Conservation (phyloP, 2,329 filamentous ascomycete genomes). For the Macrophomina phaseolina region DNA sequence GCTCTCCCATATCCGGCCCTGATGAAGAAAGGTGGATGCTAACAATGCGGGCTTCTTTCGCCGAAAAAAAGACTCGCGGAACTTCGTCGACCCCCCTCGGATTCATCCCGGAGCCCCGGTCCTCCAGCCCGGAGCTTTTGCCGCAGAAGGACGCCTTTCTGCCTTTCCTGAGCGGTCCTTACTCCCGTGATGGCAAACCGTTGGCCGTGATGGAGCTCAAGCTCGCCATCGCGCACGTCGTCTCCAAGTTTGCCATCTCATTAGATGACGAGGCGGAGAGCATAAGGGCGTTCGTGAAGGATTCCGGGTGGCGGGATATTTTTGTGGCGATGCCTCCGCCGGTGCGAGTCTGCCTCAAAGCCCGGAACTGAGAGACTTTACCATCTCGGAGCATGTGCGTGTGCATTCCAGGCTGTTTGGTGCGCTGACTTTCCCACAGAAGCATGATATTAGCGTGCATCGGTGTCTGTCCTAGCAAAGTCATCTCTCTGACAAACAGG, state of each 20-base stretch:
- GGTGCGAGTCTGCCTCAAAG: not conserved
- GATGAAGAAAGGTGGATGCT: too few species aligned
- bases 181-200: conserved; percentile 75
- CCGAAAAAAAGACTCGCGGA: not conserved
- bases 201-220: conserved; percentile 72
- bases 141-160: conserved; percentile 37
- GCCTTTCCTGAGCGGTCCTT: conserved; percentile 61
- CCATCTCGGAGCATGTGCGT: too few species aligned
- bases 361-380: not conserved
- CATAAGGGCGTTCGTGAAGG: not conserved
- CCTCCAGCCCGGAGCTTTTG: conserved; percentile 39
- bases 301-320: conserved; percentile 3
- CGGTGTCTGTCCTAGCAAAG: too few species aligned
- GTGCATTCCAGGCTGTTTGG: too few species aligned
- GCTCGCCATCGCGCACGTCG: conserved; percentile 65
- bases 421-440: too few species aligned
- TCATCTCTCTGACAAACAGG: too few species aligned
- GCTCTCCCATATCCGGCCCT: not conserved
- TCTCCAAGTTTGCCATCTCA: conserved; percentile 65
- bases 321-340: not conserved
- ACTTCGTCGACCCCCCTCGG: conserved; percentile 31
- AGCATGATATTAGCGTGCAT: too few species aligned
- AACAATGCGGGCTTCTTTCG: not conserved
- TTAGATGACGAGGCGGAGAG: conserved; percentile 9
- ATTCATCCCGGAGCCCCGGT: conserved; percentile 42